phyloP scores from a whole-genome alignment of 2,329 filamentous ascomycete genomes.

The Trichoderma atroviride region DNA sequence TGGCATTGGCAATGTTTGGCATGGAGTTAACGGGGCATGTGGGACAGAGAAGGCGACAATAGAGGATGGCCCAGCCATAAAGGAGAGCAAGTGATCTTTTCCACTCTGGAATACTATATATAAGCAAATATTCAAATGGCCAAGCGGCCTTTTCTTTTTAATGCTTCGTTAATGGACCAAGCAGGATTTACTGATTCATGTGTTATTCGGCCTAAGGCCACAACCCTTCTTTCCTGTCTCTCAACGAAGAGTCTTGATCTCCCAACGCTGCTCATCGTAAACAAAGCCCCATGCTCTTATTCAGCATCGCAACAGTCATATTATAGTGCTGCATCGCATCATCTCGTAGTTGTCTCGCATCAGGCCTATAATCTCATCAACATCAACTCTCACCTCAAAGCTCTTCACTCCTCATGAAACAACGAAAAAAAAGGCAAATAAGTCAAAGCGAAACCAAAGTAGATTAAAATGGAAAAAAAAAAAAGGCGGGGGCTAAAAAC shows the following conservation, averaged over 20 bases:
- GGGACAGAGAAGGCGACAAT: slow-evolving; percentile 10
- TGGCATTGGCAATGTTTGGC: neutral
- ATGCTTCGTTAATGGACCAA: neutral
- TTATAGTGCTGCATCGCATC: slow-evolving; percentile 64
- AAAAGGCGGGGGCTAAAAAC: slow-evolving; percentile 24
- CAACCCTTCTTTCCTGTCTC: neutral
- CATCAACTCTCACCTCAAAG: neutral
- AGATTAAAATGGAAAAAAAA: neutral
- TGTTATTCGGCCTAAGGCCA: neutral
- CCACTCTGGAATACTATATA: slow-evolving; percentile 12
- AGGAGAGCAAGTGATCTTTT: neutral
- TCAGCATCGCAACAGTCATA: slow-evolving; percentile 71
- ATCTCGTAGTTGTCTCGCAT: slow-evolving; percentile 30
- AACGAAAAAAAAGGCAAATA: neutral
- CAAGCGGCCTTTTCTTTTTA: neutral
- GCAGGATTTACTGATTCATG: neutral
- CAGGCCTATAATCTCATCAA: slow-evolving; percentile 28
- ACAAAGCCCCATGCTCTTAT: slow-evolving; percentile 71
- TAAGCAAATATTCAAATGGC: neutral
- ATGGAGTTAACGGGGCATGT: neutral
- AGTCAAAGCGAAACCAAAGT: neutral
- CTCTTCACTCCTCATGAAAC: neutral
- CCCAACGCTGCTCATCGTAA: slow-evolving; percentile 47
- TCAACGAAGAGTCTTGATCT: neutral
- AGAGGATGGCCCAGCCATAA: slow-evolving; percentile 11